Percentiles rank a stretch among this genome's conserved stretches.
These are phyloP conservation scores for Coemansia umbellata DNA, from an alignment of 192 early-diverging fungal species.

Conservation along the genomic window DNA sequence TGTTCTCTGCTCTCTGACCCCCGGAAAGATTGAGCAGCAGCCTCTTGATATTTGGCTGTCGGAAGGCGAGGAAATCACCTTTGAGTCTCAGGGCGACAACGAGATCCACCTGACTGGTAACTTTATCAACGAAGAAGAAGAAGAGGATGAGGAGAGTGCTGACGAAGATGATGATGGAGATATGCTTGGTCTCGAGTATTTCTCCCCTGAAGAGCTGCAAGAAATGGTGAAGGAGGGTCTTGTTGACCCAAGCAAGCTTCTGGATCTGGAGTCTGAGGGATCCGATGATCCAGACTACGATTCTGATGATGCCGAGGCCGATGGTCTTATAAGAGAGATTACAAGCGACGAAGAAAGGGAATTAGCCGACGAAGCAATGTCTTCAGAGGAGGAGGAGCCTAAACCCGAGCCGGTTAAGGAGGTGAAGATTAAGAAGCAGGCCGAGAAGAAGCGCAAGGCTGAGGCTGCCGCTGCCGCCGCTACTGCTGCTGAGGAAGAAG, in stretches of 20 bases:
- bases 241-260: slow-evolving; percentile 20
- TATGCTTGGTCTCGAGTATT: slow-evolving; percentile 9
- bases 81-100: slow-evolving; percentile 63
- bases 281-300: slow-evolving; percentile 46
- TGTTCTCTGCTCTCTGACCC: slow-evolving; percentile 76
- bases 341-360: slow-evolving; percentile 41
- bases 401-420: slow-evolving; percentile 12
- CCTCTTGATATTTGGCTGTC: slow-evolving; percentile 60
- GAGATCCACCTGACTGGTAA: slow-evolving; percentile 47
- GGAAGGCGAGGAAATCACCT: slow-evolving; percentile 81
- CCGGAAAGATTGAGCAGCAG: slow-evolving; percentile 77
- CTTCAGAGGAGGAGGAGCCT: slow-evolving; percentile 30
- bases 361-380: slow-evolving; percentile 34
- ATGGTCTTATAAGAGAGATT: slow-evolving; percentile 43
- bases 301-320: slow-evolving; percentile 42
- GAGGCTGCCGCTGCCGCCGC: slow-evolving; percentile 11
- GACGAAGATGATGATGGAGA: slow-evolving; percentile 33
- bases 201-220: slow-evolving; percentile 29
- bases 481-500: slow-evolving; percentile 36
- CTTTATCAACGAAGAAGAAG: slow-evolving; percentile 49
- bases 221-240: slow-evolving; percentile 30
- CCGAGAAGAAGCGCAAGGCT: slow-evolving; percentile 23
- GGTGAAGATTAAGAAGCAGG: slow-evolving; percentile 55
- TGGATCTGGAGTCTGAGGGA: neutral
- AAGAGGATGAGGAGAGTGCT: slow-evolving; percentile 38